phyloP scores from a whole-genome alignment of 306 rosid genomes.

The Vigna hirtella region DNA sequence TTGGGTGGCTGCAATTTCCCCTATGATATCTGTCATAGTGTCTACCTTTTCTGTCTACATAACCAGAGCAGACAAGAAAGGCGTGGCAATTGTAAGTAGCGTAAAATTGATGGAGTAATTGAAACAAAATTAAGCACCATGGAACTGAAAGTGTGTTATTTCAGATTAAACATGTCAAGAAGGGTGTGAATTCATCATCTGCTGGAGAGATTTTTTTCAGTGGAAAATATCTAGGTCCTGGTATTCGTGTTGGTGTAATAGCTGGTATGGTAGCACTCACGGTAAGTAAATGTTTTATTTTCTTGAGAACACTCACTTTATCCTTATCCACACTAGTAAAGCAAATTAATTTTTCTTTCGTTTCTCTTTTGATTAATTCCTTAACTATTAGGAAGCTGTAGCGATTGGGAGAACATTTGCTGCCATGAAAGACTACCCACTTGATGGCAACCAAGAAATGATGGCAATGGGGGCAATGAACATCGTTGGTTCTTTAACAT shows the following conservation, averaged over 20 bases:
- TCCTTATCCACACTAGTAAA: background rate
- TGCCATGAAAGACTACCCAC: constrained; percentile 70
- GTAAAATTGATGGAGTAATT: background rate
- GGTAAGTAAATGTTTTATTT: constrained; percentile 51
- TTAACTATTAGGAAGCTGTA: constrained; percentile 73
- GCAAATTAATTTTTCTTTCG: background rate
- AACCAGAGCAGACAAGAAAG: constrained; percentile 74
- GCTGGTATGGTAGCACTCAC: constrained; percentile 78
- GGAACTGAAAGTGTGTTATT: constrained; percentile 26
- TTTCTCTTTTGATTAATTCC: background rate
- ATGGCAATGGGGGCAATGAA: constrained; percentile 92
- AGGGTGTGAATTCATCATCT: constrained; percentile 79
- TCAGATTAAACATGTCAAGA: constrained; percentile 63
- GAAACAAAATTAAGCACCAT: background rate
- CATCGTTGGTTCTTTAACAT: constrained; percentile 80
- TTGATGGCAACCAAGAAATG: constrained; percentile 95
- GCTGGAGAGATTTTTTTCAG: constrained; percentile 61
- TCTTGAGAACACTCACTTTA: too few species aligned
- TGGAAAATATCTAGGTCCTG: constrained; percentile 63
- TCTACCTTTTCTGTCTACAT: constrained; percentile 77
- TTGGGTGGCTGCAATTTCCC: constrained; percentile 88
- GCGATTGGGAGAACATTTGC: constrained; percentile 98
- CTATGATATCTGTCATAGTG: constrained; percentile 71
- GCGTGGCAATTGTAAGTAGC: constrained; percentile 75
- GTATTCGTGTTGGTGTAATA: constrained; percentile 68